These are phyloP conservation scores for Mycena floridula DNA, from an alignment of 768 basidiomycete genomes.

Conservation along the genomic window DNA sequence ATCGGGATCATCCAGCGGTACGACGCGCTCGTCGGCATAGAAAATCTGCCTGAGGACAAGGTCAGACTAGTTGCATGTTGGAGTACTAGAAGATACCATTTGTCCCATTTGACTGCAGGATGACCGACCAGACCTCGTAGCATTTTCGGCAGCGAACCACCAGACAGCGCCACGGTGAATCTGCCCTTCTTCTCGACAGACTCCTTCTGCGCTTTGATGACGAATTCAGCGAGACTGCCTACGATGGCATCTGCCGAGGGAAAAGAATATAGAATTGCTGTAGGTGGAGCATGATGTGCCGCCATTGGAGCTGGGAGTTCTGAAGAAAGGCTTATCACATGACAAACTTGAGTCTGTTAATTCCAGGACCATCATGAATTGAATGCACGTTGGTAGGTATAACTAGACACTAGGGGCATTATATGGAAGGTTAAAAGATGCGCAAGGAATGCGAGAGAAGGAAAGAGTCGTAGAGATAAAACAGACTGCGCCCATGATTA, in stretches of 20 bases:
- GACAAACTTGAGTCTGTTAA: too few relatives aligned
- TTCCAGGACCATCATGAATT: too few relatives aligned
- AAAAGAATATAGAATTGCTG: slow-evolving; percentile 75
- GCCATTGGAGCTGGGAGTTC: slow-evolving; percentile 4
- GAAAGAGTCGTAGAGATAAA: too few relatives aligned
- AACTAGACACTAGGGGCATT: too few relatives aligned
- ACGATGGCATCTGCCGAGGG: slow-evolving; percentile 47
- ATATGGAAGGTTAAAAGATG: too few relatives aligned
- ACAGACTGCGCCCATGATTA: too few relatives aligned
- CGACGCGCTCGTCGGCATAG: slow-evolving; percentile 94
- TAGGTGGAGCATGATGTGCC: slow-evolving; percentile 47
- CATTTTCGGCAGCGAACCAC: slow-evolving; percentile 84
- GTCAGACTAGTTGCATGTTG: slow-evolving; percentile 1
- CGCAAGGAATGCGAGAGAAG: too few relatives aligned
- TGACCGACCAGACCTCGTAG: slow-evolving; percentile 65
- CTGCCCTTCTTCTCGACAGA: slow-evolving; percentile 82
- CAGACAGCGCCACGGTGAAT: slow-evolving; percentile 92
- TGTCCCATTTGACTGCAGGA: slow-evolving; percentile 79
- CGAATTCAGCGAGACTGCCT: slow-evolving; percentile 68
- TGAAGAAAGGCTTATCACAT: neutral
- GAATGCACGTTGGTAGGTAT: too few relatives aligned
- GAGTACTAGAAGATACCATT: slow-evolving; percentile 58
- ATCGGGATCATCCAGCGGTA: slow-evolving; percentile 88
- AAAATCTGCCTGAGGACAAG: slow-evolving; percentile 77
- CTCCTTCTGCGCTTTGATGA: slow-evolving; percentile 84